Evolutionary conservation across 371 early-diverging fungal genomes (phyloP).

Genomic region (Mortierella sp.): DNA sequence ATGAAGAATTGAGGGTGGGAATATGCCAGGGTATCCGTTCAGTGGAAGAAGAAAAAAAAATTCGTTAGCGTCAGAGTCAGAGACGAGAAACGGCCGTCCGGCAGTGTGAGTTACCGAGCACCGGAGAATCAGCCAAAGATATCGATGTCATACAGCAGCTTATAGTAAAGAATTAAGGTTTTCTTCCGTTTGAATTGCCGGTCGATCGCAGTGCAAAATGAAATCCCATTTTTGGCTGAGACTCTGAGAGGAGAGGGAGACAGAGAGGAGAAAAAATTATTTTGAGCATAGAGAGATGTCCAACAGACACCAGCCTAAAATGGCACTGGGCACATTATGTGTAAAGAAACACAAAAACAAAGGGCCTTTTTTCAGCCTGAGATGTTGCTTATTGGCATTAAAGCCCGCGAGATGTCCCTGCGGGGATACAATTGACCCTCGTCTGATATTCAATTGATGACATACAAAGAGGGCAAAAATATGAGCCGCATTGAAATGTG

Average conservation of each 20-base stretch:
- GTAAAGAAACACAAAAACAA: not conserved
- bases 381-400: not conserved
- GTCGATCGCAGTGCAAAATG: not conserved
- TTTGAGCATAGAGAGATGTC: not conserved
- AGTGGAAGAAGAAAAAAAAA: not conserved
- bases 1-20: not conserved
- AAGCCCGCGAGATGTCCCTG: not conserved
- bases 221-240: not conserved
- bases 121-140: not conserved
- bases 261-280: not conserved
- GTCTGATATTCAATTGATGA: constrained; percentile 1
- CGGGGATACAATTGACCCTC: not conserved
- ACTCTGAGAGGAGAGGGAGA: not conserved
- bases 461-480: not conserved
- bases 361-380: not conserved
- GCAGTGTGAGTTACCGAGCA: constrained; percentile 13
- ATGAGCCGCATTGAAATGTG: not conserved
- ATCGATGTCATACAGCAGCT: not conserved
- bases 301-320: not conserved
- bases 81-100: not conserved
- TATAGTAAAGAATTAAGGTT: not conserved
- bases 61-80: not conserved
- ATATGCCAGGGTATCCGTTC: not conserved
- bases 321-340: no score
- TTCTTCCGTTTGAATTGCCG: not conserved